Percentiles rank a stretch among this genome's conserved stretches.
Conservation (phyloP, 2,329 filamentous ascomycete species). For the Claviceps africana region DNA sequence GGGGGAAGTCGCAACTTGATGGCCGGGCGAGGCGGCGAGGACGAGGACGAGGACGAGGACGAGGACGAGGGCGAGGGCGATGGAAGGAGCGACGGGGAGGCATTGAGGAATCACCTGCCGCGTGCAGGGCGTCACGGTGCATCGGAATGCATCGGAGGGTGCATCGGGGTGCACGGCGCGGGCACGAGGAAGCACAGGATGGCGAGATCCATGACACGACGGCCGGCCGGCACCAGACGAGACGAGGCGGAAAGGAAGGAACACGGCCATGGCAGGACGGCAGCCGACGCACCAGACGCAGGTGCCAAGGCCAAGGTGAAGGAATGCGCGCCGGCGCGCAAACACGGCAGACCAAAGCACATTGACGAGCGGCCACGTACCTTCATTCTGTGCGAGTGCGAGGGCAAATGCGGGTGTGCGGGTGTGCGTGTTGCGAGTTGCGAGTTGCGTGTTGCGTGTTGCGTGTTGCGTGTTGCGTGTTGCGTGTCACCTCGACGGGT, state of each 20-base stretch:
- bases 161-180: too few relatives aligned
- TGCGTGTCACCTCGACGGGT: too few relatives aligned
- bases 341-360: not conserved
- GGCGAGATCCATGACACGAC: not conserved
- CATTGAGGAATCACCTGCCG: not conserved
- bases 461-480: too few relatives aligned
- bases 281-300: not conserved
- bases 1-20: not conserved
- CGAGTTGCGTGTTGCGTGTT: too few relatives aligned
- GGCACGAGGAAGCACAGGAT: not conserved
- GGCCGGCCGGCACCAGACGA: constrained; percentile 1
- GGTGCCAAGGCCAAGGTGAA: not conserved
- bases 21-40: constrained; percentile 6
- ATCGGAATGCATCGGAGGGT: too few relatives aligned
- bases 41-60: too few relatives aligned
- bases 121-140: not conserved
- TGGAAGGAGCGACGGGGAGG: constrained; percentile 6
- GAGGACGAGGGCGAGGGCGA: constrained; percentile 8
- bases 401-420: constrained; percentile 7
- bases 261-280: not conserved
- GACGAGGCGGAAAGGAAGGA: not conserved
- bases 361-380: constrained; percentile 8
- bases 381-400: constrained; percentile 25
- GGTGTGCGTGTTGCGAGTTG: not conserved
- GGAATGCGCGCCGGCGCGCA: not conserved